A percentile compares a stretch with the other conserved stretches of the same genome.
Evolutionary conservation across 2,329 filamentous ascomycete species (phyloP).

Genomic region (Pseudocercospora eumusae): DNA sequence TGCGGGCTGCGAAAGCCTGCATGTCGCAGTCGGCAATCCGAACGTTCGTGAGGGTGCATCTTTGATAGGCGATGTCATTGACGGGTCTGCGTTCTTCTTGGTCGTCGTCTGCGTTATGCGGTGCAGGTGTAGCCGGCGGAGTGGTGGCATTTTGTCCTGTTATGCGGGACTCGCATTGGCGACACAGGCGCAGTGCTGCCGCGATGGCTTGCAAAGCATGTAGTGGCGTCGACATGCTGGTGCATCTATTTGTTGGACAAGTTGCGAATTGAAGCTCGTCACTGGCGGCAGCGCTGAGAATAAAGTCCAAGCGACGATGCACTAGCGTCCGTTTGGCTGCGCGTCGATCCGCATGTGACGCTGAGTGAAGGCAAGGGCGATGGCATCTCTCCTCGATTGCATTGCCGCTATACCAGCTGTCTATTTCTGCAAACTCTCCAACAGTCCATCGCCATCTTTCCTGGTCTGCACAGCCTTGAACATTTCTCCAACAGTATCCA

Average conservation of each 20-base stretch:
- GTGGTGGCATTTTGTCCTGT: slow-evolving; percentile 8
- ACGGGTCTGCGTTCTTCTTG: neutral
- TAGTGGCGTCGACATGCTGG: neutral
- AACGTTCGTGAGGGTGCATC: slow-evolving; percentile 16
- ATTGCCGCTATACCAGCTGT: neutral
- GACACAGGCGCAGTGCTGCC: slow-evolving; percentile 6
- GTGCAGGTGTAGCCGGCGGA: slow-evolving; percentile 11
- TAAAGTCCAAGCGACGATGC: neutral
- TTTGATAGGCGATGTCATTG: slow-evolving; percentile 15
- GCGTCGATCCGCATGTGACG: neutral
- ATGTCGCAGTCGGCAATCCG: slow-evolving; percentile 14
- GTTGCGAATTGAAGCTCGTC: neutral
- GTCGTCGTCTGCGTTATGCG: neutral
- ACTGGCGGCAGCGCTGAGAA: neutral
- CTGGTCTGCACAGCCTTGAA: slow-evolving; percentile 71
- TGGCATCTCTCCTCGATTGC: neutral
- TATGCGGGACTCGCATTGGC: slow-evolving; percentile 10
- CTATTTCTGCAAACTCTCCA: slow-evolving; percentile 52
- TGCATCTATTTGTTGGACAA: neutral
- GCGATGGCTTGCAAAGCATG: slow-evolving; percentile 10
- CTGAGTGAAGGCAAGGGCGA: neutral
- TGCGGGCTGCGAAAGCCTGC: slow-evolving; percentile 13
- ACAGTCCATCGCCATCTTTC: slow-evolving; percentile 51
- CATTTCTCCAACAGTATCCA: slow-evolving; percentile 65
- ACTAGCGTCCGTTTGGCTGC: neutral